These are phyloP conservation scores for Penicillium pulvis DNA, from an alignment of 495 filamentous ascomycete species.

Conservation along the genomic window DNA sequence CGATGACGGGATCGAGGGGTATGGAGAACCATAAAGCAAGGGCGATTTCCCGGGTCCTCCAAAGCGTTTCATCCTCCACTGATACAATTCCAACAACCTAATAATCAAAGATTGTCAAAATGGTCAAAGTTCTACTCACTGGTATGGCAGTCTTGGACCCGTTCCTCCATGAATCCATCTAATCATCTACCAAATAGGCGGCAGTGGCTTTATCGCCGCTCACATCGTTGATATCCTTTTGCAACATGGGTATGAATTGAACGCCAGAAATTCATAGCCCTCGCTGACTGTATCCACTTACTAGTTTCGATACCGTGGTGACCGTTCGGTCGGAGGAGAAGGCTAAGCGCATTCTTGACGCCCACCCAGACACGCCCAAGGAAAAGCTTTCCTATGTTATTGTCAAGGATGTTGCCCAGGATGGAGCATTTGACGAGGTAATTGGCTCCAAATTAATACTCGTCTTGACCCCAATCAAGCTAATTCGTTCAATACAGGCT, in stretches of 20 bases:
- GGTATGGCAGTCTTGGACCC: slow-evolving; percentile 26
- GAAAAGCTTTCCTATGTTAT: slow-evolving; percentile 74
- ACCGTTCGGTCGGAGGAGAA: slow-evolving; percentile 84
- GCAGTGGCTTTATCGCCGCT: slow-evolving; percentile 74
- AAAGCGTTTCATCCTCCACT: not conserved
- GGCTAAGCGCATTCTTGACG: slow-evolving; percentile 69
- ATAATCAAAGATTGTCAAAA: slow-evolving; percentile 22
- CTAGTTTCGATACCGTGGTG: slow-evolving; percentile 71
- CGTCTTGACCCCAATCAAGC: not conserved
- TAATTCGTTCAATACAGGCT: slow-evolving; percentile 36
- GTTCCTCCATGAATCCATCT: slow-evolving; percentile 7
- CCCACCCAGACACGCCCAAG: slow-evolving; percentile 59
- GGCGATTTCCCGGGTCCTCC: slow-evolving; percentile 8
- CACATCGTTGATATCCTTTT: slow-evolving; percentile 79
- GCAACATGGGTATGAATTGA: slow-evolving; percentile 49
- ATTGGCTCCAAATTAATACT: not conserved
- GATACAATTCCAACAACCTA: not conserved
- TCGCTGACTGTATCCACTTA: slow-evolving; percentile 9
- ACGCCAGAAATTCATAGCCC: not conserved
- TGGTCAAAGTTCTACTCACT: slow-evolving; percentile 48
- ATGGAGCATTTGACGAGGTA: slow-evolving; percentile 76
- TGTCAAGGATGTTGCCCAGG: slow-evolving; percentile 79
- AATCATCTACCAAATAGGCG: slow-evolving; percentile 43
- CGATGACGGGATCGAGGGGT: slow-evolving; percentile 33
- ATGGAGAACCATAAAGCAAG: slow-evolving; percentile 23